These are phyloP conservation scores for Penstemon barbatus DNA, from an alignment of 257 asterid genomes.

Conservation along the genomic window DNA sequence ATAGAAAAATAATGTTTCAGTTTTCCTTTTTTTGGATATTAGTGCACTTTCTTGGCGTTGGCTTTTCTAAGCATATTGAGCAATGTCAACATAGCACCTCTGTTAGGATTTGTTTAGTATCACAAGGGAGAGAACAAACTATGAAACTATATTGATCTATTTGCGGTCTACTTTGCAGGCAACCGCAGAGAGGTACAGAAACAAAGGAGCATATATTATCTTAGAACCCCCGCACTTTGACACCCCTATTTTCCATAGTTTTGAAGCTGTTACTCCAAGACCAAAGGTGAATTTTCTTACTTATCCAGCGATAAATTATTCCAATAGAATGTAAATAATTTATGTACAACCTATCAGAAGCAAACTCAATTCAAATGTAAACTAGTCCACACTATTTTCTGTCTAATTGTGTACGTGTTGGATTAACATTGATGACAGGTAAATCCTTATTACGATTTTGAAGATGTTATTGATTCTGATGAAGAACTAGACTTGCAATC, in stretches of 20 bases:
- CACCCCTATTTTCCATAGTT: constrained; percentile 69
- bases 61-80: constrained; percentile 1
- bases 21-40: not conserved
- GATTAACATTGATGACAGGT: constrained; percentile 49
- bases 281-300: constrained; percentile 60
- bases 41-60: constrained; percentile 12
- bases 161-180: constrained; percentile 53
- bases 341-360: constrained; percentile 6
- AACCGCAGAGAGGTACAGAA: constrained; percentile 76
- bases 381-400: not conserved
- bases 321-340: not conserved
- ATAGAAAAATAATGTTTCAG: not conserved
- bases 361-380: not conserved
- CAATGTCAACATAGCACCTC: not conserved
- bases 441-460: constrained; percentile 80
- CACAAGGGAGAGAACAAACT: not conserved
- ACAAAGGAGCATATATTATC: constrained; percentile 89
- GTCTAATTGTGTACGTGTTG: not conserved
- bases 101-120: not conserved
- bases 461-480: constrained; percentile 81
- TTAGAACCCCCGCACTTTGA: constrained; percentile 79
- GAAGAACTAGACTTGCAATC: constrained; percentile 88
- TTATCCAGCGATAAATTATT: not conserved
- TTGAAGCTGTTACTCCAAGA: constrained; percentile 90
- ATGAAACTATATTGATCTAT: constrained; percentile 24